Base-by-base conservation (phyloP, 78 protist species). In the Protostelium mycophagum region DNA sequence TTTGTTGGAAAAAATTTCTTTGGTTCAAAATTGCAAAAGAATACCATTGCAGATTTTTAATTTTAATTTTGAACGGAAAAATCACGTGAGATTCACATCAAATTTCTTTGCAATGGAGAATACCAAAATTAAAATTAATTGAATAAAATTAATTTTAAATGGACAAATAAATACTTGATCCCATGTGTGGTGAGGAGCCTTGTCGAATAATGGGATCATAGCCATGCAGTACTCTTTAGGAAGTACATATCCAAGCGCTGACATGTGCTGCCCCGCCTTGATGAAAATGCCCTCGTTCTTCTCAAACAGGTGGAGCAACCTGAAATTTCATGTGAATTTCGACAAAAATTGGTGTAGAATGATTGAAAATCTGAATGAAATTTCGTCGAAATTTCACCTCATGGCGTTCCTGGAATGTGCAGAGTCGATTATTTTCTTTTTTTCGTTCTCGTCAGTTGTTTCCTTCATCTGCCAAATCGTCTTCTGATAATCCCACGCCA, bases 201-300 rank as follows among this genome's bases (percentile, higher is more conserved):
- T 87, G 1, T 89, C 91, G 1, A 84, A 88, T 1, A 63, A 36
- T 29, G 35, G 29, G 34, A 35, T 38, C 88, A 89, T 84, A 16
- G 85, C 38, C 37, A 28, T 25, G 35, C 28, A 29, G 36, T 34
- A 87, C 83, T 90, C 92, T 28, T 25, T 35, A 1, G 92, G 92
- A 5, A 90, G 86, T 31, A 90, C 38, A 37, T 90, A 63, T 86
- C 38, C 9, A 31, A 90, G 29, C 28, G 91, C 31, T 36, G 92
- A 34, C 37, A 90, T 89, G 34, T 87, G 90, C 85, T 90, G 92
- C n/a, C 92, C 92, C 37, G 84, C 90, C 88, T 90, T 90, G 89
- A 90, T 87, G 36, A 36, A 90, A 28, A 90, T 63, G 0, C 89
- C 88, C 29, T 86, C 89, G 38, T 25, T 34, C 28, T 34, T 25